These are phyloP conservation scores for Durusdinium trenchii DNA, from an alignment of 73 alveolate genomes.

Conservation along the genomic window DNA sequence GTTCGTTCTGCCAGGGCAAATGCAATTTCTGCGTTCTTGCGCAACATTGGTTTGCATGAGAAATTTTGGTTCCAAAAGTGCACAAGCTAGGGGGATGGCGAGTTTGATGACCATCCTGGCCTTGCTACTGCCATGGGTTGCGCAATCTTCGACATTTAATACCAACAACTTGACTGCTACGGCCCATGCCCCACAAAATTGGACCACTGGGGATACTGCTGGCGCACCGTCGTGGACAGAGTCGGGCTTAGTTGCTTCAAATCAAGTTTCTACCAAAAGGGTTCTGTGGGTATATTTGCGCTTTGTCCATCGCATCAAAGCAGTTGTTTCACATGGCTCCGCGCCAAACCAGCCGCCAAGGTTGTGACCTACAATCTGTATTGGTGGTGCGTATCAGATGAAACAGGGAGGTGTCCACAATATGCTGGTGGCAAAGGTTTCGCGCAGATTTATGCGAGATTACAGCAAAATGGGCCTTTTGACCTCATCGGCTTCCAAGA, in stretches of 20 bases:
- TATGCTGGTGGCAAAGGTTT: conserved; percentile 57
- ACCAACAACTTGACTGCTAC: too few species aligned
- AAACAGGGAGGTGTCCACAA: conserved; percentile 72
- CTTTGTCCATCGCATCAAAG: background rate
- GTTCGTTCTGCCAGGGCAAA: too few species aligned
- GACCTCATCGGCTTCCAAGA: conserved; percentile 94
- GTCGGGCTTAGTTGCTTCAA: background rate
- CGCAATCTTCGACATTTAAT: too few species aligned
- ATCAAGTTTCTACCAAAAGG: background rate
- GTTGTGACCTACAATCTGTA: conserved; percentile 91
- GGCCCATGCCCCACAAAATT: too few species aligned
- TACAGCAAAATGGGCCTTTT: conserved; percentile 57
- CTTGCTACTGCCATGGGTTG: too few species aligned
- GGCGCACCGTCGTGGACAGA: background rate
- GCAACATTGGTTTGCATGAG: too few species aligned
- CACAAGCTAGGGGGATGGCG: too few species aligned
- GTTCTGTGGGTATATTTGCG: background rate
- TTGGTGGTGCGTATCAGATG: conserved; percentile 95
- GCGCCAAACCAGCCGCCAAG: background rate
- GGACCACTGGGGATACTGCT: background rate
- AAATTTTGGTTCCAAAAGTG: too few species aligned
- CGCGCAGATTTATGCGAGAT: background rate
- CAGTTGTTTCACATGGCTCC: background rate
- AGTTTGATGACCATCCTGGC: too few species aligned
- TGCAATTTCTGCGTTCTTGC: too few species aligned